Conservation (phyloP, 495 filamentous ascomycete species). For the Penicillium parvum region DNA sequence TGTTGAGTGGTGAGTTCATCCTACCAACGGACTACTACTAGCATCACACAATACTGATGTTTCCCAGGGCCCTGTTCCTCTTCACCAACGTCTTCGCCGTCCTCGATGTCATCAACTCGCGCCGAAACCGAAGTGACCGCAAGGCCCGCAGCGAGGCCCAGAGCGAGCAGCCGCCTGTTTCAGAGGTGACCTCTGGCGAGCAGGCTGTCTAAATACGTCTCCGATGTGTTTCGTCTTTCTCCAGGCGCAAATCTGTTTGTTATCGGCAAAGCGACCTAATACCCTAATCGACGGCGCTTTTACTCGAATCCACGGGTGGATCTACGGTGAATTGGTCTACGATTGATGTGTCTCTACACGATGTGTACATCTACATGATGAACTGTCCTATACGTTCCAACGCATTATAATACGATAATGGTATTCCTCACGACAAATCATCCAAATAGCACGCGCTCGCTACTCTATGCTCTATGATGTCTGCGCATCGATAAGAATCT, state of each 20-base stretch:
- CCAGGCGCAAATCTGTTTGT: neutral
- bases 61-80: conserved; percentile 31
- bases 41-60: neutral
- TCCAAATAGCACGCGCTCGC: neutral
- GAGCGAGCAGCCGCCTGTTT: conserved; percentile 5
- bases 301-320: conserved; percentile 4
- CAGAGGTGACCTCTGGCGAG: conserved; percentile 4
- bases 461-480: neutral
- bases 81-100: conserved; percentile 19
- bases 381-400: neutral
- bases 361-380: neutral
- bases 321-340: neutral
- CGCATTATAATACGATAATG: conserved; percentile 6
- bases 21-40: neutral
- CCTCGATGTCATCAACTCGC: conserved; percentile 14
- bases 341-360: conserved; percentile 1
- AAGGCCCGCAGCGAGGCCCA: neutral
- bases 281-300: neutral
- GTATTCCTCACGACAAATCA: neutral
- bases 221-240: neutral
- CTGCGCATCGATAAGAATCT: conserved; percentile 26
- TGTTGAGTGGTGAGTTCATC: conserved; percentile 42
- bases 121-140: conserved; percentile 2
- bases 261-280: neutral
- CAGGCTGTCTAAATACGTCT: too few species aligned